These are phyloP conservation scores for Castanea mollissima DNA, from an alignment of 306 rosid species.

Conservation along the genomic window DNA sequence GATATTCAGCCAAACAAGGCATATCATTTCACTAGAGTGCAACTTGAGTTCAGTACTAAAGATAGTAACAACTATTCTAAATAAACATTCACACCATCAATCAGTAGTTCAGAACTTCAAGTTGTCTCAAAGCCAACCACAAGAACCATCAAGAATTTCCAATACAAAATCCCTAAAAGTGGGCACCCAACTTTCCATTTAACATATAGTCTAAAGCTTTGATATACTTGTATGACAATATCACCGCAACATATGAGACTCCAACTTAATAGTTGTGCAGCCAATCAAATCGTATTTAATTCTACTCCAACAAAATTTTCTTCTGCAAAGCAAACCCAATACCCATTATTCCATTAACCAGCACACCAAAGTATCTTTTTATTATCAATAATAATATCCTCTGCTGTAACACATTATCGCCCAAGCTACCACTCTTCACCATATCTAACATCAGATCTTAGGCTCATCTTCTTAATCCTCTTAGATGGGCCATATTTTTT, in stretches of 20 bases:
- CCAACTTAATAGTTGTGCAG: not conserved
- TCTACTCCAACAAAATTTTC: not conserved
- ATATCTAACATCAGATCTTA: not conserved
- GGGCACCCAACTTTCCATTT: not conserved
- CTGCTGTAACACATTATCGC: not conserved
- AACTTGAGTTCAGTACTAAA: not conserved
- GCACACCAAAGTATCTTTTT: not conserved
- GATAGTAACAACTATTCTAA: not conserved
- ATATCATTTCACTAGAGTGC: not conserved
- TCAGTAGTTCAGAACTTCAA: too few species aligned
- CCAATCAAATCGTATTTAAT: not conserved
- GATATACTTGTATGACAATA: not conserved
- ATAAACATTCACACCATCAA: not conserved
- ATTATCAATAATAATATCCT: not conserved
- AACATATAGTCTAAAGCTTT: not conserved
- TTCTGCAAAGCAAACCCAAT: not conserved
- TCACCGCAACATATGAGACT: too few species aligned
- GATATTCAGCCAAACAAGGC: not conserved
- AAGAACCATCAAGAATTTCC: not conserved
- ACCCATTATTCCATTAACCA: not conserved
- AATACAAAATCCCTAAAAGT: not conserved
- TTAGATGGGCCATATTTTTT: not conserved
- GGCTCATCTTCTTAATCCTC: not conserved
- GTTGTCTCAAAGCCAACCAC: not conserved
- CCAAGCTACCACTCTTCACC: not conserved